These are phyloP conservation scores for Zygnema circumcarinatum DNA, from an alignment of 139 green algal species.

Conservation along the genomic window DNA sequence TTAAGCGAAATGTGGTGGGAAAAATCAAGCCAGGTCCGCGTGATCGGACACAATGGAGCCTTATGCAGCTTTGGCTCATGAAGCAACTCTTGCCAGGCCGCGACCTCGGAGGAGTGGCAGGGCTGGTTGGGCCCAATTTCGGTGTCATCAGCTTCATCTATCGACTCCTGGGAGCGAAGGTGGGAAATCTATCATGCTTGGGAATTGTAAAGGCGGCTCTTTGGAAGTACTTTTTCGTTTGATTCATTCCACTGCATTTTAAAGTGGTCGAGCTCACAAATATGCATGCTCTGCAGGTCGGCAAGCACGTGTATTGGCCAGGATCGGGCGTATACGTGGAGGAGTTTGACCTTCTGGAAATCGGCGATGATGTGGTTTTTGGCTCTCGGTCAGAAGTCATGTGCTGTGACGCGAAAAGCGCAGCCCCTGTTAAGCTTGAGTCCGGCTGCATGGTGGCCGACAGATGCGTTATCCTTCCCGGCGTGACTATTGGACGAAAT, in stretches of 20 bases:
- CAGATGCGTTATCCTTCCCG: conserved; percentile 38
- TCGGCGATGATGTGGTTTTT: conserved; percentile 60
- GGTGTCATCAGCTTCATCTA: conserved; percentile 42
- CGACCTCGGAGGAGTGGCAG: conserved; percentile 3
- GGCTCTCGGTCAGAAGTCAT: conserved; percentile 30
- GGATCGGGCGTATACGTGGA: conserved; percentile 30
- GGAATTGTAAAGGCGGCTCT: too few species aligned
- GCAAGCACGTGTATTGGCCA: conserved; percentile 60
- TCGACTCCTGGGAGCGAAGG: conserved; percentile 12
- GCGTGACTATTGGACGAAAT: neutral
- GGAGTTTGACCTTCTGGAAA: conserved; percentile 52
- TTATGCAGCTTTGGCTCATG: conserved; percentile 35
- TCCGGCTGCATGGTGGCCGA: conserved; percentile 38
- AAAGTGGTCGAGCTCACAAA: too few species aligned
- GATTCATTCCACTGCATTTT: too few species aligned
- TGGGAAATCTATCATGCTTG: neutral
- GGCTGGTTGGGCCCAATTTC: conserved; percentile 44
- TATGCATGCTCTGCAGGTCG: conserved; percentile 36
- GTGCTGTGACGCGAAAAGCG: conserved; percentile 4
- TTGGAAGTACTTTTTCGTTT: too few species aligned
- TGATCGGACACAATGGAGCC: conserved; percentile 41
- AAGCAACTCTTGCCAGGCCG: conserved; percentile 16
- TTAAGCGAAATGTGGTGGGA: conserved; percentile 46
- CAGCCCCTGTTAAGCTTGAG: conserved; percentile 24
- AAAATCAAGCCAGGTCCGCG: conserved; percentile 34